These are phyloP conservation scores for Eutrema salsugineum DNA, from an alignment of 441 rosid species.

Conservation along the genomic window DNA sequence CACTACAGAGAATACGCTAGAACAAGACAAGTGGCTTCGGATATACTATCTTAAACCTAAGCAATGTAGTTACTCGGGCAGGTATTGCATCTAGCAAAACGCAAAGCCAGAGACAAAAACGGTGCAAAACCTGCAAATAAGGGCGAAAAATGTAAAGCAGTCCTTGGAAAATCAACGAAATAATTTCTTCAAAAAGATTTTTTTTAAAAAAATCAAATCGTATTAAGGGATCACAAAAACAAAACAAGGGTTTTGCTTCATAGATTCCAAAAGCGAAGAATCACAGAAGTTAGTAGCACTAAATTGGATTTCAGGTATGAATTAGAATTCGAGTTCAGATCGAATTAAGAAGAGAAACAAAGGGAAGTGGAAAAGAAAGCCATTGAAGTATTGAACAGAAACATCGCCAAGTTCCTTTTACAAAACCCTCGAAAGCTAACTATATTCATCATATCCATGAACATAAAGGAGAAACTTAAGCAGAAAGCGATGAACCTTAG, in stretches of 20 bases:
- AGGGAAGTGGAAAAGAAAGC: neutral
- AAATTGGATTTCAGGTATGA: neutral
- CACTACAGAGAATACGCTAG: neutral
- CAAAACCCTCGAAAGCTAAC: neutral
- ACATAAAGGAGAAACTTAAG: neutral
- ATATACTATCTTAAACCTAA: neutral
- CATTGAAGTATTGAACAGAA: neutral
- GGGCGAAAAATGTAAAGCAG: neutral
- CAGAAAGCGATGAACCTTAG: constrained; percentile 3
- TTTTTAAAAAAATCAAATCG: no score
- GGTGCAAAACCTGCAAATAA: neutral
- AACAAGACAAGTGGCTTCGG: neutral
- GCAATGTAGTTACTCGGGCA: neutral
- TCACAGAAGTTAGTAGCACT: neutral
- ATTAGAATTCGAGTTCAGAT: neutral
- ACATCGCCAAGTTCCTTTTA: neutral
- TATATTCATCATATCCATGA: neutral
- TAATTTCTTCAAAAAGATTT: no score
- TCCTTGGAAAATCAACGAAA: no score
- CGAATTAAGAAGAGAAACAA: neutral
- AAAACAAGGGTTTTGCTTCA: no score
- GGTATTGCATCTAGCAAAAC: neutral
- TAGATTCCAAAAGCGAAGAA: no score
- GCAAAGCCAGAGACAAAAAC: neutral
- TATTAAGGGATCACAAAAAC: no score